These are phyloP conservation scores for Silene latifolia DNA, from an alignment of 148 eudicot species.

Conservation along the genomic window DNA sequence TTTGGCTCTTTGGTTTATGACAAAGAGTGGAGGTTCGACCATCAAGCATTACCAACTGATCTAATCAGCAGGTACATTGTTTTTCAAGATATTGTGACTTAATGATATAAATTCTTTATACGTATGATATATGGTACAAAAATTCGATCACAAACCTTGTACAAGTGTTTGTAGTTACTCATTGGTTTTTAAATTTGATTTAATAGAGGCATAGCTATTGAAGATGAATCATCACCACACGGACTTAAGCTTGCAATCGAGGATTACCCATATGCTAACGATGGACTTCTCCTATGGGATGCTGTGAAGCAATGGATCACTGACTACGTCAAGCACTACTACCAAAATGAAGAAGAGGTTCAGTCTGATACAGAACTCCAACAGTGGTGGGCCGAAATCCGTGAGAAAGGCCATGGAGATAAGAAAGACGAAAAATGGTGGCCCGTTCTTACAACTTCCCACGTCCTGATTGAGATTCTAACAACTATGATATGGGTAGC, in stretches of 20 bases:
- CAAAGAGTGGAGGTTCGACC: slow-evolving; percentile 65
- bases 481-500: slow-evolving; percentile 71
- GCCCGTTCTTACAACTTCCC: slow-evolving; percentile 46
- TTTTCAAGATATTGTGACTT: too few relatives aligned
- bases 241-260: slow-evolving; percentile 62
- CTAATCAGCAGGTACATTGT: slow-evolving; percentile 62
- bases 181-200: not conserved
- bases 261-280: slow-evolving; percentile 77
- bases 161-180: not conserved
- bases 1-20: slow-evolving; percentile 62
- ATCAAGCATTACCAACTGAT: slow-evolving; percentile 64
- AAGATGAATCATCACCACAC: slow-evolving; percentile 58
- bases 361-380: slow-evolving; percentile 59
- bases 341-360: slow-evolving; percentile 32
- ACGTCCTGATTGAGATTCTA: slow-evolving; percentile 42
- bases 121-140: too few relatives aligned
- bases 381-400: slow-evolving; percentile 74
- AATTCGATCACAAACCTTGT: too few relatives aligned
- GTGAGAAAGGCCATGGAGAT: slow-evolving; percentile 58
- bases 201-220: slow-evolving; percentile 25
- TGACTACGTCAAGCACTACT: slow-evolving; percentile 55
- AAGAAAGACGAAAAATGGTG: slow-evolving; percentile 78
- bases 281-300: slow-evolving; percentile 74
- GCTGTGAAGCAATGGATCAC: slow-evolving; percentile 59
- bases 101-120: too few relatives aligned